These are phyloP conservation scores for Amauroascus verrucosus DNA, from an alignment of 2,329 filamentous ascomycete species.

Conservation along the genomic window DNA sequence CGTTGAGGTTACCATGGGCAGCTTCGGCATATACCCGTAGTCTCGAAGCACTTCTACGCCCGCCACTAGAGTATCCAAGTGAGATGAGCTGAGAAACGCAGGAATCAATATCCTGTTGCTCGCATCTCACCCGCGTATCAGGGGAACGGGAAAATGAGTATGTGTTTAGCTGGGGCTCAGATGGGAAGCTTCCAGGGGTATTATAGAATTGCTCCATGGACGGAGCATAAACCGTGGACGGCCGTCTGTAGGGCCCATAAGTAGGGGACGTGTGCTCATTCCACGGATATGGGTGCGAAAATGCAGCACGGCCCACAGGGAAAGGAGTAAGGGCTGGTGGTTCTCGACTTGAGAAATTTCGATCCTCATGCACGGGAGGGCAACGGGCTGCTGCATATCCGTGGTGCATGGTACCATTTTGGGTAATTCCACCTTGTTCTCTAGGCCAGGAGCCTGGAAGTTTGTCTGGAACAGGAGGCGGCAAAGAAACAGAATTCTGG, in stretches of 20 bases:
- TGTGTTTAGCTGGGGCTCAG: neutral
- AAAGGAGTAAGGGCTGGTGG: neutral
- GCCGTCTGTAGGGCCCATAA: neutral
- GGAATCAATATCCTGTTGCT: constrained; percentile 20
- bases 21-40: constrained; percentile 38
- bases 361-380: neutral
- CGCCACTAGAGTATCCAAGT: constrained; percentile 33
- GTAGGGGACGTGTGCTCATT: neutral
- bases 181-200: constrained; percentile 7
- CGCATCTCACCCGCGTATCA: neutral
- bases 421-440: constrained; percentile 1
- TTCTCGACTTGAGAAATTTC: neutral
- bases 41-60: constrained; percentile 29
- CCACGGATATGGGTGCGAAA: neutral
- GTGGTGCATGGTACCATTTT: neutral
- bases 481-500: neutral
- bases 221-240: neutral
- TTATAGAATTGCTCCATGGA: neutral
- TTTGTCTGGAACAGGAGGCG: constrained; percentile 8
- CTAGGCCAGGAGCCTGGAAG: constrained; percentile 13
- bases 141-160: too few species aligned
- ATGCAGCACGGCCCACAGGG: neutral
- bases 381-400: neutral
- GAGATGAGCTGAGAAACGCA: constrained; percentile 33
- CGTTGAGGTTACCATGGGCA: constrained; percentile 33